Percentiles rank a stretch among this genome's conserved stretches.
Evolutionary conservation across 805 yeast species (phyloP).

Genomic region (Nakazawaea pomicola): DNA sequence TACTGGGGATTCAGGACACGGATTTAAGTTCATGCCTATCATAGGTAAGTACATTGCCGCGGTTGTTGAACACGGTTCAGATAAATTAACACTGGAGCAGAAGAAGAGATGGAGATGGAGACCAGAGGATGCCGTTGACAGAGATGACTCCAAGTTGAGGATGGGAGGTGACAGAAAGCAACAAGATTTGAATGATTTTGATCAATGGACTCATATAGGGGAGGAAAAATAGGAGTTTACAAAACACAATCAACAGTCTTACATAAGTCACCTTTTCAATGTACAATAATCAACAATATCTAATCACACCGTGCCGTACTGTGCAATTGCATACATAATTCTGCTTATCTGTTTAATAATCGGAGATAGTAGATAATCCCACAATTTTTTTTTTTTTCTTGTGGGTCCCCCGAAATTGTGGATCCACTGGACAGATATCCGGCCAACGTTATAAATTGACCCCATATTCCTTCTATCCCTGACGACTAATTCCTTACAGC

Average conservation of each 20-base stretch:
- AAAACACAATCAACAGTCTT: no score
- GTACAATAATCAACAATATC: not conserved
- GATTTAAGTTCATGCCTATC: constrained; percentile 30
- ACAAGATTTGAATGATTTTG: constrained; percentile 10
- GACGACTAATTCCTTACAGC: no score
- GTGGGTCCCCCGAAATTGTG: not conserved
- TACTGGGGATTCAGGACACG: constrained; percentile 34
- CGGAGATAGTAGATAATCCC: not conserved
- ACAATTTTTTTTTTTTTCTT: not conserved
- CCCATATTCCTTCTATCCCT: no score
- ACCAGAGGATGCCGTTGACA: constrained; percentile 14
- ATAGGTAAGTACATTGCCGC: constrained; percentile 27
- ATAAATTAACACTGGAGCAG: constrained; percentile 17
- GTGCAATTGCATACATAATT: no score
- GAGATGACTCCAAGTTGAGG: constrained; percentile 11
- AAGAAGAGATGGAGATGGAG: constrained; percentile 26
- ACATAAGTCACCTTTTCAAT: not conserved
- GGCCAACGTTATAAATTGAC: not conserved
- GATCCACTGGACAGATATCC: no score
- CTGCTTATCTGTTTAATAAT: no score
- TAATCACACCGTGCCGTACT: not conserved
- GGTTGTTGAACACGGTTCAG: constrained; percentile 14
- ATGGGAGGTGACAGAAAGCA: constrained; percentile 11
- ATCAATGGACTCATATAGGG: constrained; percentile 9
- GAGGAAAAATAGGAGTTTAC: not conserved